Evolutionary conservation across 73 alveolate genomes (phyloP).

Genomic region (Halteria grandinella): DNA sequence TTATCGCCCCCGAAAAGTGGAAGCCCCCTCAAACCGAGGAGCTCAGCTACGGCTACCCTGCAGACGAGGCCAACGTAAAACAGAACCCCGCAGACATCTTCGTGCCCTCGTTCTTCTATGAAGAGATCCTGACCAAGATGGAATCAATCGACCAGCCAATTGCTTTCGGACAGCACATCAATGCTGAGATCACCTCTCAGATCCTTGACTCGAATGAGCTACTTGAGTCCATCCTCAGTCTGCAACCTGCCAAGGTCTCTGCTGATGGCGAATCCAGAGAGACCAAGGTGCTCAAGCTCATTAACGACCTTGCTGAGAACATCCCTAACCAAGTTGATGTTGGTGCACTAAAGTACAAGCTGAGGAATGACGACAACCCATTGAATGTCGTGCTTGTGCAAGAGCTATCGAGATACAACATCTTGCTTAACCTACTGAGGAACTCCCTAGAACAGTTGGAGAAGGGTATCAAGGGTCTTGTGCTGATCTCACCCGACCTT

Average conservation of each 20-base stretch:
- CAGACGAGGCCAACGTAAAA: constrained; percentile 63
- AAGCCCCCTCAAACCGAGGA: constrained; percentile 70
- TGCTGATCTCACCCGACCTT: constrained; percentile 96
- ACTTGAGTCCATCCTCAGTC: constrained; percentile 86
- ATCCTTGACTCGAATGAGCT: constrained; percentile 94
- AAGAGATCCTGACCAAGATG: constrained; percentile 60
- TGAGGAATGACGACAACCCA: constrained; percentile 95
- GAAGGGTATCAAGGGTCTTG: constrained; percentile 98
- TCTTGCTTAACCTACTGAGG: constrained; percentile 82
- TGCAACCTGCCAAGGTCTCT: constrained; percentile 87
- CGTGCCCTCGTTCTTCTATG: constrained; percentile 74
- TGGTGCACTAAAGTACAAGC: constrained; percentile 91
- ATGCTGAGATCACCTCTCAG: constrained; percentile 98
- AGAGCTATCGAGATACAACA: constrained; percentile 97
- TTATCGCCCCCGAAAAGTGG: constrained; percentile 65
- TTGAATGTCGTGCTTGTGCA: constrained; percentile 95
- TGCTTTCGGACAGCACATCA: constrained; percentile 97
- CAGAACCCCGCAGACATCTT: constrained; percentile 58
- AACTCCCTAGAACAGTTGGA: constrained; percentile 87
- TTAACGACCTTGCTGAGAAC: constrained; percentile 82
- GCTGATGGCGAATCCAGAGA: constrained; percentile 93
- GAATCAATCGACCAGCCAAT: constrained; percentile 78
- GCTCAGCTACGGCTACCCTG: constrained; percentile 63
- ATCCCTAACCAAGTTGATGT: constrained; percentile 94
- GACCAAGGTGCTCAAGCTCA: constrained; percentile 82